Percentiles rank a stretch among this genome's conserved stretches.
These are phyloP conservation scores for Chimonanthus praecox DNA, from an alignment of 164 flowering plant species.

Conservation along the genomic window DNA sequence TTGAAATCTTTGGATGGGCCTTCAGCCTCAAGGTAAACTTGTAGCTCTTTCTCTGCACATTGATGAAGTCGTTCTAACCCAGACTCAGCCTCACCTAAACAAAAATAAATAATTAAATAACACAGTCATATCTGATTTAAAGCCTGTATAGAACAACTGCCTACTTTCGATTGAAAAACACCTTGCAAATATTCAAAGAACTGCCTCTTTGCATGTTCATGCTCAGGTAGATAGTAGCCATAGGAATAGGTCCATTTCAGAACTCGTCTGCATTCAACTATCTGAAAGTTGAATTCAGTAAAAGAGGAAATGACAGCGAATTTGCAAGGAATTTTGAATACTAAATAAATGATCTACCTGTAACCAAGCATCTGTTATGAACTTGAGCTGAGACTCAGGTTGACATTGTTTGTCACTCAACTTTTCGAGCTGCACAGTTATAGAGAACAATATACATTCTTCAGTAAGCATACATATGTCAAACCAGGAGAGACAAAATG, in stretches of 20 bases:
- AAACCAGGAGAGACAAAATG: too few relatives aligned
- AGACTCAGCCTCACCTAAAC: constrained; percentile 77
- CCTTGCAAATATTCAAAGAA: constrained; percentile 92
- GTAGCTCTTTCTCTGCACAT: constrained; percentile 79
- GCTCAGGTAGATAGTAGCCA: constrained; percentile 78
- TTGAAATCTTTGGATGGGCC: constrained; percentile 50
- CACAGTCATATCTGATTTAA: not conserved
- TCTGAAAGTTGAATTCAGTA: constrained; percentile 35
- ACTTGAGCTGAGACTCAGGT: constrained; percentile 83
- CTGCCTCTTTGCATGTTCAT: constrained; percentile 59
- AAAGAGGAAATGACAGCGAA: not conserved
- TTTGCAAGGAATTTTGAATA: not conserved
- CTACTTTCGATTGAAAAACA: constrained; percentile 5
- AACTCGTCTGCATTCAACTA: constrained; percentile 68
- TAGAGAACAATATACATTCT: not conserved
- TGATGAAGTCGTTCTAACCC: constrained; percentile 81
- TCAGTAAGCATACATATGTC: too few relatives aligned
- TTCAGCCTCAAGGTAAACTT: constrained; percentile 36
- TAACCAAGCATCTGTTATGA: constrained; percentile 83
- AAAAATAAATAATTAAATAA: not conserved
- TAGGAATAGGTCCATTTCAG: constrained; percentile 94
- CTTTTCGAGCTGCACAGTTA: constrained; percentile 40
- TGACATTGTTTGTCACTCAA: constrained; percentile 49
- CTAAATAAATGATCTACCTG: constrained; percentile 3
- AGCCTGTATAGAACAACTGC: not conserved